A percentile compares a stretch with the other conserved stretches of the same genome.
phyloP scores from a whole-genome alignment of 345 rosid species.

The Murraya koenigii region DNA sequence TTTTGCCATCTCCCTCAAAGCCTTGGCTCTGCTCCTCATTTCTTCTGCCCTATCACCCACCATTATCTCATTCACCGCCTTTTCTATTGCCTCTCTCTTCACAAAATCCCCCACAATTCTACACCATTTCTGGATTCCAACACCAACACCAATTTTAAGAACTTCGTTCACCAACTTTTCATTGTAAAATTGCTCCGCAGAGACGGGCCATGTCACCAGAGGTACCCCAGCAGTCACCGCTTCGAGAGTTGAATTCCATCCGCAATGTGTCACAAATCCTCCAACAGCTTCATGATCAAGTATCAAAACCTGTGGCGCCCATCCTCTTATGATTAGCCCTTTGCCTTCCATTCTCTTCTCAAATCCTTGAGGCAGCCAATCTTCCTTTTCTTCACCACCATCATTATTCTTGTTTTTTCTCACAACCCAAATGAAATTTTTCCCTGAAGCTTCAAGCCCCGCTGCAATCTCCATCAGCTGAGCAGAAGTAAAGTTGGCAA shows the following conservation, averaged over 20 bases:
- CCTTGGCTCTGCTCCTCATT: slow-evolving; percentile 23
- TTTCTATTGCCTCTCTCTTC: slow-evolving; percentile 28
- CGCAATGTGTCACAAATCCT: slow-evolving; percentile 51
- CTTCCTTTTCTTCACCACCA: slow-evolving; percentile 6
- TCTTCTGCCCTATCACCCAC: slow-evolving; percentile 44
- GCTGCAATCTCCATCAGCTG: slow-evolving; percentile 45
- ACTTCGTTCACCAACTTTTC: slow-evolving; percentile 40
- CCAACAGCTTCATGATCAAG: slow-evolving; percentile 45
- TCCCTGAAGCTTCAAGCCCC: slow-evolving; percentile 43
- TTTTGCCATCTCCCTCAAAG: slow-evolving; percentile 31
- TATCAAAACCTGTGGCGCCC: slow-evolving; percentile 51
- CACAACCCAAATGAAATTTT: slow-evolving; percentile 52
- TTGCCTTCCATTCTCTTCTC: slow-evolving; percentile 31
- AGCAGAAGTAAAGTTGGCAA: slow-evolving; percentile 11
- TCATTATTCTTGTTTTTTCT: slow-evolving; percentile 12
- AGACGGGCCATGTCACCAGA: slow-evolving; percentile 48
- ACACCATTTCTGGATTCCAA: slow-evolving; percentile 29
- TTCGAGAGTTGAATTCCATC: slow-evolving; percentile 53
- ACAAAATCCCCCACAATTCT: slow-evolving; percentile 15
- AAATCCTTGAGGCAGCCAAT: slow-evolving; percentile 34
- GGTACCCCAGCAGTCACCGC: slow-evolving; percentile 42
- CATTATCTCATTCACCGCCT: slow-evolving; percentile 25
- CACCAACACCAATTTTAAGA: slow-evolving; percentile 33
- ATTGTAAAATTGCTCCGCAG: slow-evolving; percentile 46
- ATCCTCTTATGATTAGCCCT: slow-evolving; percentile 37